Evolutionary conservation across 495 filamentous ascomycete genomes (phyloP).

Genomic region (Paragyromitra xinjiangensis): DNA sequence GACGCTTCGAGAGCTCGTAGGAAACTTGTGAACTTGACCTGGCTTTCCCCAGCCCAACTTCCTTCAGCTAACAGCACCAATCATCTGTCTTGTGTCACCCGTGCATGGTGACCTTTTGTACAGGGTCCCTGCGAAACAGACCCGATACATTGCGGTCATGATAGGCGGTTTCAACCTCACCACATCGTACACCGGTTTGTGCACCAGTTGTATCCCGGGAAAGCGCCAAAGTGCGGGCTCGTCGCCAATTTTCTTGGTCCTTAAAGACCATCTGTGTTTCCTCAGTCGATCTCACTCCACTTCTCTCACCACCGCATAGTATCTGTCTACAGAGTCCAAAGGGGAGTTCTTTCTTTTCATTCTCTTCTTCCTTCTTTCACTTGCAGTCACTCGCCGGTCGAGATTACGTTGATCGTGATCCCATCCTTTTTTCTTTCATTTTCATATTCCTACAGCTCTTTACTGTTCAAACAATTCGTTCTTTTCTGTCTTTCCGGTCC

Average conservation of each 20-base stretch:
- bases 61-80: slow-evolving; percentile 20
- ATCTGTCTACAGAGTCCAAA: slow-evolving; percentile 49
- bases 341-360: slow-evolving; percentile 54
- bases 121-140: slow-evolving; percentile 51
- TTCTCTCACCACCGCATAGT: slow-evolving; percentile 49
- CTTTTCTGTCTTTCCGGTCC: background rate
- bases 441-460: slow-evolving; percentile 19
- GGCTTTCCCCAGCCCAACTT: slow-evolving; percentile 7
- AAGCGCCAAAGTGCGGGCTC: slow-evolving; percentile 34
- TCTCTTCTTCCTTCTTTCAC: slow-evolving; percentile 42
- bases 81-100: slow-evolving; percentile 18
- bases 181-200: slow-evolving; percentile 23
- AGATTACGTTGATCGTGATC: slow-evolving; percentile 57
- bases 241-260: slow-evolving; percentile 31
- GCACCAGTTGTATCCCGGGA: slow-evolving; percentile 22
- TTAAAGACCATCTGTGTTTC: slow-evolving; percentile 46
- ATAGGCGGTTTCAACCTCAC: slow-evolving; percentile 50
- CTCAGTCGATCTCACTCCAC: slow-evolving; percentile 34
- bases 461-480: slow-evolving; percentile 25
- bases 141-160: slow-evolving; percentile 50
- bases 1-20: slow-evolving; percentile 5
- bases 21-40: slow-evolving; percentile 13
- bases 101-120: slow-evolving; percentile 34
- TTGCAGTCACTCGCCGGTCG: slow-evolving; percentile 54
- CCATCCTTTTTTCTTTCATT: slow-evolving; percentile 33